phyloP scores from a whole-genome alignment of 371 early-diverging fungal species.

The Mortierella sp. region DNA sequence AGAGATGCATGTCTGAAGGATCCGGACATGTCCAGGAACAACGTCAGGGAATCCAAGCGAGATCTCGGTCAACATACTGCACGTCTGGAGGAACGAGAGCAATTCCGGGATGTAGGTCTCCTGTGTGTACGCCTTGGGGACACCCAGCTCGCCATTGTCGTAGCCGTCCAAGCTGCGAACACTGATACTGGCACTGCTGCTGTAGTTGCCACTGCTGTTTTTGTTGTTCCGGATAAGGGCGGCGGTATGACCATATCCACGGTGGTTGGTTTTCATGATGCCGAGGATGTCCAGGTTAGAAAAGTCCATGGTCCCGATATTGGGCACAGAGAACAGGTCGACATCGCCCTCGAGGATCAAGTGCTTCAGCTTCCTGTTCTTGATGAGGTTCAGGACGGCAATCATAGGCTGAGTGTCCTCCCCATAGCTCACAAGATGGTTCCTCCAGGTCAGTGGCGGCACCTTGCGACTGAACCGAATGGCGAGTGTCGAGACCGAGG shows the following conservation, averaged over 20 bases:
- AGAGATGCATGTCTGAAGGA: slow-evolving; percentile 32
- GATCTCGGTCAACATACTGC: slow-evolving; percentile 24
- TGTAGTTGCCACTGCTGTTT: not conserved
- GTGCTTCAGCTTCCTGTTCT: slow-evolving; percentile 29
- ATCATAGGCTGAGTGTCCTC: slow-evolving; percentile 35
- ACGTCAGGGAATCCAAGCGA: slow-evolving; percentile 41
- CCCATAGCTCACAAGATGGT: not conserved
- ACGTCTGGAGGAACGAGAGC: slow-evolving; percentile 30
- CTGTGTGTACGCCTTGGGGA: not conserved
- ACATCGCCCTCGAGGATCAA: slow-evolving; percentile 45
- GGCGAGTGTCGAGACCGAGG: slow-evolving; percentile 21
- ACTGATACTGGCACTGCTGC: not conserved
- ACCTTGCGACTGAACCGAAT: slow-evolving; percentile 23
- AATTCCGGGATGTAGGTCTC: slow-evolving; percentile 38
- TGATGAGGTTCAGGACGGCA: slow-evolving; percentile 38
- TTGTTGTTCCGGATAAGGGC: slow-evolving; percentile 1
- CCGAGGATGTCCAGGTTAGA: slow-evolving; percentile 43
- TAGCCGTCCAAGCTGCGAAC: slow-evolving; percentile 1
- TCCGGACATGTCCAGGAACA: slow-evolving; percentile 50
- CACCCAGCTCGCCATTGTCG: slow-evolving; percentile 1
- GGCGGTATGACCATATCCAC: slow-evolving; percentile 6
- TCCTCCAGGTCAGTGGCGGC: slow-evolving; percentile 31
- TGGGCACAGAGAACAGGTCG: slow-evolving; percentile 37
- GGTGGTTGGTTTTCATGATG: slow-evolving; percentile 41
- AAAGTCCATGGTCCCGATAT: slow-evolving; percentile 45